Evolutionary conservation across 164 flowering plant genomes (phyloP).

Genomic region (Macadamia integrifolia): DNA sequence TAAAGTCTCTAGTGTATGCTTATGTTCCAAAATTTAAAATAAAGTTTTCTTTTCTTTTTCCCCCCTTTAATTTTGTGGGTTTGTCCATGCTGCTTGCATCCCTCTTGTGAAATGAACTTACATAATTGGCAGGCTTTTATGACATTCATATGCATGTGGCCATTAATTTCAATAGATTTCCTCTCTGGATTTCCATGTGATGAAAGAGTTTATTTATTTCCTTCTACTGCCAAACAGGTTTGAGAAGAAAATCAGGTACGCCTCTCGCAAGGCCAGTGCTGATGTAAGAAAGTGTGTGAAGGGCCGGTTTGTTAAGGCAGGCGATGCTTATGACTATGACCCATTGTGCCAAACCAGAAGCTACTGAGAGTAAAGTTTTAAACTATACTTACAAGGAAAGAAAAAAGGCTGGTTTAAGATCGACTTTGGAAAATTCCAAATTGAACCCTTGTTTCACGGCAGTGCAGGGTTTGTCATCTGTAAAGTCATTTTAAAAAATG

Average conservation of each 20-base stretch:
- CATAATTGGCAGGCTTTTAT: not conserved
- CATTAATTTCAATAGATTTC: not conserved
- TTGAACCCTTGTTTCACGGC: no score
- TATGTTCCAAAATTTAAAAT: no score
- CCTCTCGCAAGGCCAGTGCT: slow-evolving; percentile 57
- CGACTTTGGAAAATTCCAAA: no score
- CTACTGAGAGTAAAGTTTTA: slow-evolving; percentile 8
- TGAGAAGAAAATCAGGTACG: slow-evolving; percentile 58
- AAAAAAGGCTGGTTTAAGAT: not conserved
- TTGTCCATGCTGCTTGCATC: no score
- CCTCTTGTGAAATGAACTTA: no score
- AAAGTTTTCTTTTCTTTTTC: no score
- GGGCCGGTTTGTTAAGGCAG: slow-evolving; percentile 63
- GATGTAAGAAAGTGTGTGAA: slow-evolving; percentile 59
- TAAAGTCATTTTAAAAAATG: no score
- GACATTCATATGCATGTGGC: not conserved
- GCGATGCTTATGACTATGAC: slow-evolving; percentile 59
- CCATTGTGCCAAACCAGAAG: slow-evolving; percentile 41
- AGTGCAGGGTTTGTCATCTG: no score
- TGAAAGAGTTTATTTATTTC: not conserved
- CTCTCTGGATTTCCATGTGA: not conserved
- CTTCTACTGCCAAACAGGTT: slow-evolving; percentile 29
- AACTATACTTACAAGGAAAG: not conserved
- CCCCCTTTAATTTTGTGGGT: no score
- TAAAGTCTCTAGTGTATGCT: not conserved